Base-by-base conservation (phyloP, 139 green algal species). In the Auxenochlorella protothecoides region DNA sequence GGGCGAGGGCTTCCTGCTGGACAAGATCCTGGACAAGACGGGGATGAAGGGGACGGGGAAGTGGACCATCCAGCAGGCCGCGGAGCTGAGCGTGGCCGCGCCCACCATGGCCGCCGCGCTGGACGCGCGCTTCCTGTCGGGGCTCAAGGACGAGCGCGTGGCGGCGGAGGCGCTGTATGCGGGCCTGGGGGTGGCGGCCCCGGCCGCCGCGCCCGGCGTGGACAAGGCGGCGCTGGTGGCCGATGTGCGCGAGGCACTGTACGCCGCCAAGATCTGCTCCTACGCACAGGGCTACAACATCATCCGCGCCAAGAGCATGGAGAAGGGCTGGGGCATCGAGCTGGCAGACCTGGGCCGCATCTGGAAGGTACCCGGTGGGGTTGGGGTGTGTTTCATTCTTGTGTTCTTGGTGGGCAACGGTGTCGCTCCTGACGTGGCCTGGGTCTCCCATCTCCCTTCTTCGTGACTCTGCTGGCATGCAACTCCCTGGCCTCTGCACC, bases 201-300 rank as follows among this genome's bases (percentile, higher is more conserved):
- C 61, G 53, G 14, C 66, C 74, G 63, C 56, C 76, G 8, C 53
- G 54, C 16, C 11, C 44, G 81, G 75, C 16, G 79, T 93, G 8
- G 90, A 96, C 84, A 98, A 98, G 88, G 60, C 74, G 55, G 77
- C 91, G 84, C 87, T 98, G 59, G 74, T 98, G 3, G 79, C 83
- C 2, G 90, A 96, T 65, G 95, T 99, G 52, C 62, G 75, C n/a
- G 71, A 83, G 9, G 89, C 92, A 55, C 86, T 97, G 71, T 97
- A 96, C 75, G 90, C 90, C 54, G 82, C 83, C 78, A 97, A 98
- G 87, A 91, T 98, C 78, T 96, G 88, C 87, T 89, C 74, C 56
- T 98, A 98, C 77, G 91, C 94, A 4, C 91, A 99, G 85, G 95
- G 95, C 75, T 94, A 98, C 87, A 98, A 98, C 85, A 92, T 99